Base-by-base conservation (phyloP, 768 basidiomycete genomes). In the Lactarius evosmus region DNA sequence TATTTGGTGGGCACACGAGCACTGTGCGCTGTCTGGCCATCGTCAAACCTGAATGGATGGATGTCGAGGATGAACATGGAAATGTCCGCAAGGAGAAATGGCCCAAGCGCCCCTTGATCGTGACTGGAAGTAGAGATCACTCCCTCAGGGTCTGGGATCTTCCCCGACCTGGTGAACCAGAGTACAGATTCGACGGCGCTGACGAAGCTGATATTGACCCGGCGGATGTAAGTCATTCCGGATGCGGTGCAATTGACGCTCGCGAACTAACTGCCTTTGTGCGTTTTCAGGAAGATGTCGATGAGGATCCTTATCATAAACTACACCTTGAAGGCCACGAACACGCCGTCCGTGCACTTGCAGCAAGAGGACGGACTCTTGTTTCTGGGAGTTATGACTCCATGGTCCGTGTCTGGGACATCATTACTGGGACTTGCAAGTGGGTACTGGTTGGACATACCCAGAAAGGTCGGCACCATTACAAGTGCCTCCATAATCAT, bases 361-460 rank as follows among this genome's bases (percentile, higher is more conserved):
- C 94, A 25, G 92, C 93, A 19, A 81, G 94, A 67, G 95, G 95
- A 9, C 81, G 92, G 44, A 92, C 90, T 0, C 82, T 97, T 49
- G 93, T 98, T 19, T 95, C 94, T 29, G 96, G 96, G 38, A 96
- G 94, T 72, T 98, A 98, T 73, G 96, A 99, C 72, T 91, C 88
- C 70, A 93, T 88, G 7, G 93, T 98, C 51, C 87, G 96, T 38
- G 88, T 98, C 50, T 98, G 96, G 96, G 94, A 98, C 70, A 89
- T 93, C 63, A 82, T 92, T 69, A 89, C 84, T 30, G 94, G 94
- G 17, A 79, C 79, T 29, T 92, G 89, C 74, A 87, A 86, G 72
- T 89, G 88, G 82, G 82, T 90, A 34, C 77, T 96, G 56, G 82
- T 83, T 9, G 95, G 95, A 0, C 95, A 97, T 73, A 91, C 91